Evolutionary conservation across 2,329 filamentous ascomycete genomes (phyloP), one percentile per base, ranked within the genome.

Genomic region (Eutypa lata): DNA sequence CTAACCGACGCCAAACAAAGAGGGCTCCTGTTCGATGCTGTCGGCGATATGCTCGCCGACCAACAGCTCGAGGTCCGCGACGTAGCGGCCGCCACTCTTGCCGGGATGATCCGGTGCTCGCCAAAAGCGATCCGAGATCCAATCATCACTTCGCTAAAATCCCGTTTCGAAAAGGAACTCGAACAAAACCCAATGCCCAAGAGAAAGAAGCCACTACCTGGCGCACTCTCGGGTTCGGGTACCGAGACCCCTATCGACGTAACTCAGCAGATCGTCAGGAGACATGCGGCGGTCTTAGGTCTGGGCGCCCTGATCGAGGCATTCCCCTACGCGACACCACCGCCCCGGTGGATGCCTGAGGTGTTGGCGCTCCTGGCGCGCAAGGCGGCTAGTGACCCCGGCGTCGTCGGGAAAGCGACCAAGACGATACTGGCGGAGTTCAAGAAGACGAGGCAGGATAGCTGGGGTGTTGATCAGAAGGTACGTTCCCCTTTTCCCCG

Each of bases 381-480:
- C 35, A 87, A 88, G 60, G 92, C 95, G 10, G 91, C 93, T 1
- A 90, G 84, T 46, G 94, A 99, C 65, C 86, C 91, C 0, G 94
- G 94, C 1, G 87, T 95, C 53, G 92, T 99, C 51, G 94, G 94
- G 2, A 96, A 96, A 73, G 94, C 93, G 54, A 95, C 96, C 11
- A 99, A 99, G 80, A 83, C 82, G 18, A 92, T 97, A 35, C 76
- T 99, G 59, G 91, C 91, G 56, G 95, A 99, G 66, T 99, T 99
- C 79, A 99, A 99, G 78, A 99, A 99, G 83, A 99, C 94, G 45
- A 86, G 94, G 69, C 94, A 99, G 72, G 94, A 99, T 77, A 99
- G 93, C 61, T 99, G 94, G 94, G 88, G 88, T 65, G 93, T 96
- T 55, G 94, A 99, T 75, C 90, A 96, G 63, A 97, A 96, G 88